phyloP scores from a whole-genome alignment of 495 filamentous ascomycete genomes.

The Xylaria castorea region DNA sequence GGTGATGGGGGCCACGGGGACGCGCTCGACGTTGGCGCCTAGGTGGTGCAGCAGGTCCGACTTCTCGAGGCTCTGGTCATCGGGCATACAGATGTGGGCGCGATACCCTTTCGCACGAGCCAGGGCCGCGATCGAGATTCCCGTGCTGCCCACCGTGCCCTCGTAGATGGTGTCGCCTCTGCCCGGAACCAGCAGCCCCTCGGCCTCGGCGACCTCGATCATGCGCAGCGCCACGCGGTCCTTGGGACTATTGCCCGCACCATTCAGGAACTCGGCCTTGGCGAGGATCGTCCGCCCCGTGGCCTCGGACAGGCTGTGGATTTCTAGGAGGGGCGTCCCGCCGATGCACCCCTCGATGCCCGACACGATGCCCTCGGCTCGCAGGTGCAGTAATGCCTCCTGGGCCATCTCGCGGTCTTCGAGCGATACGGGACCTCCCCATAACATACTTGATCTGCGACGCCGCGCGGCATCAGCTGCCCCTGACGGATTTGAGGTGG shows the following conservation, averaged over 20 bases:
- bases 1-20: slow-evolving; percentile 89
- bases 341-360: slow-evolving; percentile 95
- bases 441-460: slow-evolving; percentile 47
- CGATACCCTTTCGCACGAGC: slow-evolving; percentile 87
- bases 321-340: slow-evolving; percentile 87
- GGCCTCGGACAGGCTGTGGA: slow-evolving; percentile 87
- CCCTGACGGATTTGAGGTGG: slow-evolving; percentile 7
- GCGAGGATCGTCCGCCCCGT: slow-evolving; percentile 92
- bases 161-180: slow-evolving; percentile 95
- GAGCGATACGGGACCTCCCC: slow-evolving; percentile 52
- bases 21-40: slow-evolving; percentile 86
- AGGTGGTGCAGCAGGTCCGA: slow-evolving; percentile 86
- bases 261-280: slow-evolving; percentile 97
- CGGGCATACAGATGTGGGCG: slow-evolving; percentile 96
- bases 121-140: slow-evolving; percentile 90
- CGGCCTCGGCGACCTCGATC: slow-evolving; percentile 81
- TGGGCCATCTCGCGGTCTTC: slow-evolving; percentile 55
- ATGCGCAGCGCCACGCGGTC: slow-evolving; percentile 92
- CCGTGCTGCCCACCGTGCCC: slow-evolving; percentile 92
- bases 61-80: slow-evolving; percentile 90
- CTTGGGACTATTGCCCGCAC: slow-evolving; percentile 94
- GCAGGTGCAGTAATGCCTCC: slow-evolving; percentile 21
- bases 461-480: slow-evolving; percentile 15
- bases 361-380: slow-evolving; percentile 51
- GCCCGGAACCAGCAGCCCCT: slow-evolving; percentile 76